Conservation (phyloP, 2,329 filamentous ascomycete species). For the Paecilomyces formosus region DNA sequence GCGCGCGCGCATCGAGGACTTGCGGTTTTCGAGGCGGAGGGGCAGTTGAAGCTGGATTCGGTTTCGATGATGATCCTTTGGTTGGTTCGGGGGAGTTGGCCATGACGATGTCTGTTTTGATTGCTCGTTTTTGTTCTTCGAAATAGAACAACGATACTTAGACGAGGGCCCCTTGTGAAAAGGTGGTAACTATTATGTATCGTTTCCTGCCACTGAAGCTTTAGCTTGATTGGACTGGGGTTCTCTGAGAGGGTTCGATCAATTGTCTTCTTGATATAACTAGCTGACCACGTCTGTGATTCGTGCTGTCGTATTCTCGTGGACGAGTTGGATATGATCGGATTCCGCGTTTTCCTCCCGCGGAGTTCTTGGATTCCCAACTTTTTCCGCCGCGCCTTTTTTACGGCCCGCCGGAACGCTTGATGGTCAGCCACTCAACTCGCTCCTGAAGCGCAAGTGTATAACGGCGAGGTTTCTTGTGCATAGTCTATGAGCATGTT, state of each 20-base stretch:
- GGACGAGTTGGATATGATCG: not conserved
- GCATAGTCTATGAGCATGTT: too few relatives aligned
- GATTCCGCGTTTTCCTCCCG: not conserved
- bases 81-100: not conserved
- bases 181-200: too few relatives aligned
- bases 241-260: too few relatives aligned
- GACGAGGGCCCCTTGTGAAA: too few relatives aligned
- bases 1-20: not conserved
- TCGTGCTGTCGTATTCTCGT: not conserved
- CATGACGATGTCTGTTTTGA: not conserved
- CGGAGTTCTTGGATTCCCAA: not conserved
- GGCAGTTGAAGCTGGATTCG: not conserved
- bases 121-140: too few relatives aligned
- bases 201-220: too few relatives aligned
- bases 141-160: too few relatives aligned
- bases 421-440: too few relatives aligned
- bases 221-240: too few relatives aligned
- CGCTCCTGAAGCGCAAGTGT: too few relatives aligned
- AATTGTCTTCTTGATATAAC: not conserved
- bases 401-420: not conserved
- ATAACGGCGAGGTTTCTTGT: too few relatives aligned
- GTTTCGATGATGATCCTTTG: not conserved
- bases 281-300: too few relatives aligned
- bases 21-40: not conserved
- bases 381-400: not conserved